phyloP scores from a whole-genome alignment of 1,139 yeast genomes.

The Debaryomycetaceae sp. region DNA sequence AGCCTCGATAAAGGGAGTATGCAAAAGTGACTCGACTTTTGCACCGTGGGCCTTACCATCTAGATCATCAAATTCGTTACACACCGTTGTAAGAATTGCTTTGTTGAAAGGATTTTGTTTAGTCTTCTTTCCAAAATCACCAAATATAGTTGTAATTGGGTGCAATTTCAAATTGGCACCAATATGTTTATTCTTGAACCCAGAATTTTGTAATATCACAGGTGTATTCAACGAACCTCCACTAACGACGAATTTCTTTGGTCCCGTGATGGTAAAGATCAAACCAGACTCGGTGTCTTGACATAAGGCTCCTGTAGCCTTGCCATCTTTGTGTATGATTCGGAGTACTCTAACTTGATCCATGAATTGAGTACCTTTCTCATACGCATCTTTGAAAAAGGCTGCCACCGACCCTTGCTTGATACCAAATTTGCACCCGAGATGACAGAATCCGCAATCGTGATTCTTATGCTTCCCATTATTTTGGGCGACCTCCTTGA shows the following conservation, averaged over 20 bases:
- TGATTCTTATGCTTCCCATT: slow-evolving; percentile 46
- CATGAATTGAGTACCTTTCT: slow-evolving; percentile 48
- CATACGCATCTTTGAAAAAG: slow-evolving; percentile 53
- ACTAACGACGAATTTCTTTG: slow-evolving; percentile 44
- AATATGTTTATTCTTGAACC: slow-evolving; percentile 51
- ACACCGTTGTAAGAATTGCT: slow-evolving; percentile 52
- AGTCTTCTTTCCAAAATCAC: slow-evolving; percentile 38
- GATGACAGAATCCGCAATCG: slow-evolving; percentile 49
- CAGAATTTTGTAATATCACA: slow-evolving; percentile 45
- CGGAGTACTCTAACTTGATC: slow-evolving; percentile 43
- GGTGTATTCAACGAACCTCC: slow-evolving; percentile 58
- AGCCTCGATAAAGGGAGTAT: slow-evolving; percentile 41
- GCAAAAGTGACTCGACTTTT: slow-evolving; percentile 50
- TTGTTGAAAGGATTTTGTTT: slow-evolving; percentile 35
- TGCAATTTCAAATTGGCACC: slow-evolving; percentile 55
- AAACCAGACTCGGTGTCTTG: slow-evolving; percentile 26
- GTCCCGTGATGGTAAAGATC: slow-evolving; percentile 39
- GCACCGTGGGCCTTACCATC: slow-evolving; percentile 61
- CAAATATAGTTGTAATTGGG: slow-evolving; percentile 44
- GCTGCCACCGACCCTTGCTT: slow-evolving; percentile 52
- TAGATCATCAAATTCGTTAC: slow-evolving; percentile 47
- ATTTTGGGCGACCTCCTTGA: slow-evolving; percentile 45
- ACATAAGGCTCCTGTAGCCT: slow-evolving; percentile 45
- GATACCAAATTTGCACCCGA: slow-evolving; percentile 55
- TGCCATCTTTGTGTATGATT: slow-evolving; percentile 39